phyloP scores from a whole-genome alignment of 108 stramenopile genomes.

The Stephanodiscus minutulus region DNA sequence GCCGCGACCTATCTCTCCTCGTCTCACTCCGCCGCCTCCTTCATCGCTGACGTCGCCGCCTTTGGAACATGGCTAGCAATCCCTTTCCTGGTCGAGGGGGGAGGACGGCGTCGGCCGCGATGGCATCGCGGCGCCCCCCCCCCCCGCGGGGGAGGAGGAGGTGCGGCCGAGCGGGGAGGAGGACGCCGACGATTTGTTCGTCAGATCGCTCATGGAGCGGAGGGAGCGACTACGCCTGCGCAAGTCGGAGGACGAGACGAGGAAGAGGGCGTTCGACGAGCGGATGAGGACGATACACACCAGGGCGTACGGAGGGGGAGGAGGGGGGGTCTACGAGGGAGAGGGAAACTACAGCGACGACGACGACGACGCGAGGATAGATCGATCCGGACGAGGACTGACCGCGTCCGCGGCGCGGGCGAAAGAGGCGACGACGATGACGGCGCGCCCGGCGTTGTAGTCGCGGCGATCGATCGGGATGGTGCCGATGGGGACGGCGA shows the following conservation, averaged over 20 bases:
- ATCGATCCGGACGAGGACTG: neutral
- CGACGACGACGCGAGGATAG: neutral
- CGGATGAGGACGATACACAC: slow-evolving; percentile 26
- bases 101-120: too few species aligned
- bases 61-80: too few species aligned
- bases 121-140: too few species aligned
- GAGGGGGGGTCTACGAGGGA: neutral
- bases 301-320: slow-evolving; percentile 6
- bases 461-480: too few species aligned
- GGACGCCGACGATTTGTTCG: slow-evolving; percentile 10
- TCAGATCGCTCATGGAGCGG: slow-evolving; percentile 25
- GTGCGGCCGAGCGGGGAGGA: too few species aligned
- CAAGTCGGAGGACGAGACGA: slow-evolving; percentile 29
- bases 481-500: too few species aligned
- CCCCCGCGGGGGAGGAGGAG: slow-evolving; percentile 2
- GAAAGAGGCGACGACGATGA: neutral
- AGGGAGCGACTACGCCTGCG: slow-evolving; percentile 25
- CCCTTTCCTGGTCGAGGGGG: too few species aligned
- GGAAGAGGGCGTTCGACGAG: slow-evolving; percentile 29
- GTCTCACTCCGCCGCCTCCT: too few species aligned
- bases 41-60: too few species aligned
- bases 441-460: too few species aligned
- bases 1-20: too few species aligned
- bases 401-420: neutral
- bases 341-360: neutral